These are phyloP conservation scores for Kazachstania viticola DNA, from an alignment of 805 yeast genomes.

Conservation along the genomic window DNA sequence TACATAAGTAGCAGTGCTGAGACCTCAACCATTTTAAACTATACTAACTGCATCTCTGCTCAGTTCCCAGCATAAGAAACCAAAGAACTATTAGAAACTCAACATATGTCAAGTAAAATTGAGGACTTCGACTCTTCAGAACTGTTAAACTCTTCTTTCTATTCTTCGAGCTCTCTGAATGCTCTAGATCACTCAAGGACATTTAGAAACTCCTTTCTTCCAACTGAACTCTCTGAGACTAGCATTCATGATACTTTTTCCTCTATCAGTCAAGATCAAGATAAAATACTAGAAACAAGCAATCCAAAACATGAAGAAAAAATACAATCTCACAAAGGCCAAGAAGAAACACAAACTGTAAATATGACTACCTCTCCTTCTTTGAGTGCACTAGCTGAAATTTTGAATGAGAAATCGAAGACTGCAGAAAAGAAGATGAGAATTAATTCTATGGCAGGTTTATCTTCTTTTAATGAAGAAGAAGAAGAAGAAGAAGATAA, in stretches of 20 bases:
- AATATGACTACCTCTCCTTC: constrained; percentile 35
- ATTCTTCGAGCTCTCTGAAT: constrained; percentile 20
- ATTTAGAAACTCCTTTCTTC: constrained; percentile 24
- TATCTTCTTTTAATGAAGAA: constrained; percentile 15
- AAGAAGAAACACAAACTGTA: constrained; percentile 16
- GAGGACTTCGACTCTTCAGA: constrained; percentile 8
- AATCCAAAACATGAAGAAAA: not conserved
- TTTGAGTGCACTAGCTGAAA: constrained; percentile 31
- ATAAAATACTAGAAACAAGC: not conserved
- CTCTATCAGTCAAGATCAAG: not conserved
- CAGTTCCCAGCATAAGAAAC: too few relatives aligned
- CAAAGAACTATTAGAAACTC: too few relatives aligned
- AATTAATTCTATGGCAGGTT: constrained; percentile 7
- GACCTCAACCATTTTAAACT: too few relatives aligned
- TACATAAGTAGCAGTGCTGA: too few relatives aligned
- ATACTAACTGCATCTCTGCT: too few relatives aligned
- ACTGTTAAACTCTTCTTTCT: constrained; percentile 18
- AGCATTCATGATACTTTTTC: constrained; percentile 2
- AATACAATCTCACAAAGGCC: not conserved
- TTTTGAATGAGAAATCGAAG: constrained; percentile 29
- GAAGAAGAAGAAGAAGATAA: constrained; percentile 5
- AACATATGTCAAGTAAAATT: constrained; percentile 1
- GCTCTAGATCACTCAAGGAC: constrained; percentile 24
- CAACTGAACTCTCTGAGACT: constrained; percentile 19
- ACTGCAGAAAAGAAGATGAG: constrained; percentile 19